Percentiles rank a stretch among this genome's conserved stretches.
These are phyloP conservation scores for Capsaspora owczarzaki DNA, from an alignment of 78 protist species.

Conservation along the genomic window DNA sequence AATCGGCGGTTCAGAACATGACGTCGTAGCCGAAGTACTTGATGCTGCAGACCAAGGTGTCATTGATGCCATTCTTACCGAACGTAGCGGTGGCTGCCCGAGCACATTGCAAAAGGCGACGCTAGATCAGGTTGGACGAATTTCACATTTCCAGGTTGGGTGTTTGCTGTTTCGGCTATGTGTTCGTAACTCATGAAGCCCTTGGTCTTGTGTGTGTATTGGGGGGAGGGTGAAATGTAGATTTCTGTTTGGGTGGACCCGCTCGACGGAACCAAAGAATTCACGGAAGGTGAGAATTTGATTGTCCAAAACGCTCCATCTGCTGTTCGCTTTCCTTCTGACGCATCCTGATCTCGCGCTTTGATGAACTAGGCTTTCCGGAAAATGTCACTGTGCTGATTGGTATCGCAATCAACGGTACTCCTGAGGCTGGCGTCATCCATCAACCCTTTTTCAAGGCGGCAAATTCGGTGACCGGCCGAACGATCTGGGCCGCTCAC, in stretches of 20 bases:
- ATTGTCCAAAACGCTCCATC: background rate
- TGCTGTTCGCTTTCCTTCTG: background rate
- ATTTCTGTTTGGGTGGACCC: constrained; percentile 23
- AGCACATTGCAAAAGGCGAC: too few species aligned
- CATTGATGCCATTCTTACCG: too few species aligned
- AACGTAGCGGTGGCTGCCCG: too few species aligned
- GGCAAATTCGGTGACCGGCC: too few species aligned
- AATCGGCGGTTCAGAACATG: background rate
- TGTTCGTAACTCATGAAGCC: background rate
- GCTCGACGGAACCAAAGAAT: constrained; percentile 25
- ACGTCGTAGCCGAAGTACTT: background rate
- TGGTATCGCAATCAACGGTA: constrained; percentile 7
- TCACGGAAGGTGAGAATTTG: constrained; percentile 1
- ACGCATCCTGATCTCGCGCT: background rate
- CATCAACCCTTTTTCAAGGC: constrained; percentile 8
- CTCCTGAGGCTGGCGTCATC: constrained; percentile 11
- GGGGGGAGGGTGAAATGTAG: background rate
- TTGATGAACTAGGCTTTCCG: too few species aligned
- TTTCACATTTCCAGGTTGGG: background rate
- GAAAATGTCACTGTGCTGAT: constrained; percentile 13
- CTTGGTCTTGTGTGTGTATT: background rate
- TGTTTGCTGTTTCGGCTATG: background rate
- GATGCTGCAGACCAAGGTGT: background rate
- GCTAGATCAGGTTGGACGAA: too few species aligned
- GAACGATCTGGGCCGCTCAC: too few species aligned